Evolutionary conservation across 1,139 yeast species (phyloP).

Genomic region (Zygoascus sp.): DNA sequence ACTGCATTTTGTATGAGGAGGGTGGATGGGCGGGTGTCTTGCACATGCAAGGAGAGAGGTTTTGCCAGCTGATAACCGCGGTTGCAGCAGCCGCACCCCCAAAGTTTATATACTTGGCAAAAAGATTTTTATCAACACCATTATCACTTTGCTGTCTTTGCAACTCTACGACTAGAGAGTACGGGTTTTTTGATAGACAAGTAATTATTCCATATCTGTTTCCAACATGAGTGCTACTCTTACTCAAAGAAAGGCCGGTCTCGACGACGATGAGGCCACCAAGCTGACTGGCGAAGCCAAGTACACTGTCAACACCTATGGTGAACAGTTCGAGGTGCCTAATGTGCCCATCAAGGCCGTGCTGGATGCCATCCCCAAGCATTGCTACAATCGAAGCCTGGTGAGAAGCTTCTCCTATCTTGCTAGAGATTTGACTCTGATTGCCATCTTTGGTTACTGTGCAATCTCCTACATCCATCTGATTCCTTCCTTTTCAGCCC

Average conservation of each 20-base stretch:
- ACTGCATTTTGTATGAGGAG: no score
- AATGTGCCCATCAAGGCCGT: conserved; percentile 71
- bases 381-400: conserved; percentile 66
- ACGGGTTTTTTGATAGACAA: no score
- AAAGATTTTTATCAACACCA: conserved; percentile 2
- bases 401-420: conserved; percentile 58
- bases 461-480: conserved; percentile 54
- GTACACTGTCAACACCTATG: conserved; percentile 48
- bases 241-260: conserved; percentile 27
- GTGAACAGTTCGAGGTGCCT: conserved; percentile 66
- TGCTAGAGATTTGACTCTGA: conserved; percentile 54
- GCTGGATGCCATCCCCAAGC: conserved; percentile 66
- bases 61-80: background rate
- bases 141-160: no score
- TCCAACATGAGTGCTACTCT: conserved; percentile 18
- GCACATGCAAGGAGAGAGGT: no score
- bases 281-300: conserved; percentile 13
- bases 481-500: conserved; percentile 41
- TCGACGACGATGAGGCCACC: conserved; percentile 16
- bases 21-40: no score
- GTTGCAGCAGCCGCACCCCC: background rate
- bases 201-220: no score
- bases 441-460: conserved; percentile 48
- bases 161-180: no score
- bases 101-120: background rate